These are phyloP conservation scores for Venturiaceae sp. DNA, from an alignment of 2,329 filamentous ascomycete genomes.

Conservation along the genomic window DNA sequence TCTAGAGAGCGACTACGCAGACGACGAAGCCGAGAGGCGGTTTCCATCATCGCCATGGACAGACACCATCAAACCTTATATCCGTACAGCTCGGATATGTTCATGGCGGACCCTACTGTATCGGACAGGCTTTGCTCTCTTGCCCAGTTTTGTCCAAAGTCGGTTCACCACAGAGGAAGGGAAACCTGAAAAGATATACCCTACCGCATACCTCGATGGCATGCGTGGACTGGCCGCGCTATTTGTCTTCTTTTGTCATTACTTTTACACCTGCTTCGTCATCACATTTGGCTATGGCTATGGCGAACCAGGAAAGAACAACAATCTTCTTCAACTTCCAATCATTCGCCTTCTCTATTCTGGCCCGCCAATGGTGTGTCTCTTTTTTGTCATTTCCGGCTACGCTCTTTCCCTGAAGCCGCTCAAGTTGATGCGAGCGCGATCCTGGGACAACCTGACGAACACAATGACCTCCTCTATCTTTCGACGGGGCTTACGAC, in stretches of 20 bases:
- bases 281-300: slow-evolving; percentile 40
- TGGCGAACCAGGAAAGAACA: slow-evolving; percentile 29
- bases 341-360: slow-evolving; percentile 45
- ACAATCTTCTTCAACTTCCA: slow-evolving; percentile 41
- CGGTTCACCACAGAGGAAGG: slow-evolving; percentile 30
- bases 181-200: slow-evolving; percentile 30
- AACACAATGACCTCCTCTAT: slow-evolving; percentile 13
- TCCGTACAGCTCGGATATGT: background rate
- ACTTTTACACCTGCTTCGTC: slow-evolving; percentile 34
- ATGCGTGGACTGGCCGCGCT: slow-evolving; percentile 48
- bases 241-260: slow-evolving; percentile 49
- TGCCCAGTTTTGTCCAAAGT: slow-evolving; percentile 45
- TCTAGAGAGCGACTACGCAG: slow-evolving; percentile 2
- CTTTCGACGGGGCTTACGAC: slow-evolving; percentile 14
- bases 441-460: slow-evolving; percentile 20
- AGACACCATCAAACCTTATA: background rate
- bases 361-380: slow-evolving; percentile 46
- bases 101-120: slow-evolving; percentile 4
- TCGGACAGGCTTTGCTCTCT: slow-evolving; percentile 31
- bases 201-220: slow-evolving; percentile 49
- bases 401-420: slow-evolving; percentile 45
- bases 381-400: slow-evolving; percentile 55
- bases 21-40: background rate
- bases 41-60: background rate
- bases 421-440: slow-evolving; percentile 12